Evolutionary conservation across 371 early-diverging fungal genomes (phyloP).

Genomic region (Batkoa obscura): DNA sequence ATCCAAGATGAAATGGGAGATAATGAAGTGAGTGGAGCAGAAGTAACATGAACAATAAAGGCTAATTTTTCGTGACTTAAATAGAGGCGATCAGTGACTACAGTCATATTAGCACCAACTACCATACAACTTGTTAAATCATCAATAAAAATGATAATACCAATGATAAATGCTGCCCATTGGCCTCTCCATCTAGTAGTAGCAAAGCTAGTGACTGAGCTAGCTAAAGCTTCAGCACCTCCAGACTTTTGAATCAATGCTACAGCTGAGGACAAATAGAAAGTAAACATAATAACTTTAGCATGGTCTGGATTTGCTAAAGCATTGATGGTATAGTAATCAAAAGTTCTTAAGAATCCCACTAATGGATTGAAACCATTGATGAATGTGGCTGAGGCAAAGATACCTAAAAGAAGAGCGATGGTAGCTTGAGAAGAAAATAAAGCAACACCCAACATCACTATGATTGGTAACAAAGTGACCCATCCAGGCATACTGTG

Average conservation of each 20-base stretch:
- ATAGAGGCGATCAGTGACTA: conserved; percentile 1
- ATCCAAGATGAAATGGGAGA: conserved; percentile 6
- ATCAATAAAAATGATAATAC: conserved; percentile 5
- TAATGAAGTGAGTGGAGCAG: conserved; percentile 2
- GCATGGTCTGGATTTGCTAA: conserved; percentile 6
- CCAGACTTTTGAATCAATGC: conserved; percentile 7
- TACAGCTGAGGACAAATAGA: conserved; percentile 1
- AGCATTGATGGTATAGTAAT: conserved; percentile 4
- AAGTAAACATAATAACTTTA: conserved; percentile 6
- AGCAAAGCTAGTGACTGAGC: conserved; percentile 1
- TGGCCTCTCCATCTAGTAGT: conserved; percentile 5
- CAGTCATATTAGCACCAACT: conserved; percentile 6
- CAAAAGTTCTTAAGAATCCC: conserved; percentile 3
- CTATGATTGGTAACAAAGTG: conserved; percentile 4
- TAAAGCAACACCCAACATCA: background rate
- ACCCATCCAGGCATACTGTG: conserved; percentile 5
- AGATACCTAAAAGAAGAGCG: conserved; percentile 5
- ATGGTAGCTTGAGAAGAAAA: conserved; percentile 2
- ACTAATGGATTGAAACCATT: conserved; percentile 6
- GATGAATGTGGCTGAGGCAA: conserved; percentile 3
- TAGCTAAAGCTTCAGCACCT: conserved; percentile 5
- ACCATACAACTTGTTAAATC: conserved; percentile 6
- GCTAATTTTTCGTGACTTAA: conserved; percentile 4
- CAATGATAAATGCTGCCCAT: conserved; percentile 5
- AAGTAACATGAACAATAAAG: conserved; percentile 7